Evolutionary conservation across 805 yeast genomes (phyloP), one percentile per base, ranked within the genome.

Genomic region (Starmerella vitae): DNA sequence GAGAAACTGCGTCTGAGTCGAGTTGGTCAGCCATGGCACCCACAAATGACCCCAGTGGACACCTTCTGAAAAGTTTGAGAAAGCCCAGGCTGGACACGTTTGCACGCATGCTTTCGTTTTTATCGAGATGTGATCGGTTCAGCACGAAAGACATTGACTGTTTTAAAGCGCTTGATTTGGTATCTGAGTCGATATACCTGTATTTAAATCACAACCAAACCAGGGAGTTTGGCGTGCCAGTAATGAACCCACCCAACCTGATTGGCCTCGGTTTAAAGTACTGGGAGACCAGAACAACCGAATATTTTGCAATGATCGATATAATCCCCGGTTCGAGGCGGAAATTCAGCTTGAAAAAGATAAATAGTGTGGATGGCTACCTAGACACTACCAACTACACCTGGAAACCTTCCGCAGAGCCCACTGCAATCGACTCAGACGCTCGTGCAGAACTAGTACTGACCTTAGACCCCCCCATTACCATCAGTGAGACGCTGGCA

Each of bases 231-330:
- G 65, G 65, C 2, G 17, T 13, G 21, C 25, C 34, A 4, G 38
- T 41, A 9, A 38, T 59, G n/a, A 59, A 60, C 41, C 55, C 57
- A 12, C 48, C 41, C 1, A 19, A 33, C 6, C 37, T 46, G 6
- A 37, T 61, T 13, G 66, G 66, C 0, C 44, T 59, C 2, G 56
- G 58, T 1, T 47, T 59, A n/a, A 43, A 51, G 47, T 62, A 59
- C 41, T 52, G 58, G 54, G 42, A 37, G 20, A 30, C 29, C 25
- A 29, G 19, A 17, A 33, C 14, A 5, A 31, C n/a, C 1, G 30
- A 33, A 1, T 34, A 41, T 25, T 48, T 34, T 27, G 59, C 53
- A n/a, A 38, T 42, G 28, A 33, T 42, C 34, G 55, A 49, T 37
- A 45, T 46, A 25, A 33, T 38, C 20, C 50, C 44, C 14, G 53